Evolutionary conservation across 306 rosid genomes (phyloP).

Genomic region (Rosa rugosa): DNA sequence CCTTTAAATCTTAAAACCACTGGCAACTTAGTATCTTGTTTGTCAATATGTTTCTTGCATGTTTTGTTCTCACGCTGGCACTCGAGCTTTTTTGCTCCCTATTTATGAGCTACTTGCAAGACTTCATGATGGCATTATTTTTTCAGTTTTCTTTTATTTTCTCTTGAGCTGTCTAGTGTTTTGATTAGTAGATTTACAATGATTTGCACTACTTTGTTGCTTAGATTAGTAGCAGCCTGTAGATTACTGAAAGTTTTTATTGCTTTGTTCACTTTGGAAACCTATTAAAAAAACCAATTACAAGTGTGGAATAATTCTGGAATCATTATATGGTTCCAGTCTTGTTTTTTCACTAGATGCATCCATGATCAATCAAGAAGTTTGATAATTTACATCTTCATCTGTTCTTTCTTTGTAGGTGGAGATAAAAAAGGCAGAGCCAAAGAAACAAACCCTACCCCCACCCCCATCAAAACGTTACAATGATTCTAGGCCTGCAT

Average conservation of each 20-base stretch:
- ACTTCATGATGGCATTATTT: not conserved
- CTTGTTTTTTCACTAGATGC: not conserved
- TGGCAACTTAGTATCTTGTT: not conserved
- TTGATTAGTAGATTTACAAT: not conserved
- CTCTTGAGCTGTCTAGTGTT: not conserved
- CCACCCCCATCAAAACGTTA: slow-evolving; percentile 81
- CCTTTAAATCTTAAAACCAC: not conserved
- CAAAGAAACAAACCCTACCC: slow-evolving; percentile 78
- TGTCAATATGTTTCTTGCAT: not conserved
- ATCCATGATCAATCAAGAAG: not conserved
- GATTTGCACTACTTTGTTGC: not conserved
- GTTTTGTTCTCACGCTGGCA: not conserved
- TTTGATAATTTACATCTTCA: not conserved
- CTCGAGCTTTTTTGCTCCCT: not conserved
- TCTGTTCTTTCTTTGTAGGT: slow-evolving; percentile 55
- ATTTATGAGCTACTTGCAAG: slow-evolving; percentile 1
- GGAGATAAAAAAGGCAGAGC: slow-evolving; percentile 98
- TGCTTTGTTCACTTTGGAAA: not conserved
- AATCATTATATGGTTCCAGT: not conserved
- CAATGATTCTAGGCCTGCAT: slow-evolving; percentile 70
- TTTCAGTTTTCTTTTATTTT: not conserved
- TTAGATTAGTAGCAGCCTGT: not conserved
- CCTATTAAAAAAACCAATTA: not conserved
- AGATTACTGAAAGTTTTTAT: not conserved
- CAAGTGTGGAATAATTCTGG: not conserved